These are phyloP conservation scores for Vitis hybrid DNA, from an alignment of 177 flowering plant genomes.

Conservation along the genomic window DNA sequence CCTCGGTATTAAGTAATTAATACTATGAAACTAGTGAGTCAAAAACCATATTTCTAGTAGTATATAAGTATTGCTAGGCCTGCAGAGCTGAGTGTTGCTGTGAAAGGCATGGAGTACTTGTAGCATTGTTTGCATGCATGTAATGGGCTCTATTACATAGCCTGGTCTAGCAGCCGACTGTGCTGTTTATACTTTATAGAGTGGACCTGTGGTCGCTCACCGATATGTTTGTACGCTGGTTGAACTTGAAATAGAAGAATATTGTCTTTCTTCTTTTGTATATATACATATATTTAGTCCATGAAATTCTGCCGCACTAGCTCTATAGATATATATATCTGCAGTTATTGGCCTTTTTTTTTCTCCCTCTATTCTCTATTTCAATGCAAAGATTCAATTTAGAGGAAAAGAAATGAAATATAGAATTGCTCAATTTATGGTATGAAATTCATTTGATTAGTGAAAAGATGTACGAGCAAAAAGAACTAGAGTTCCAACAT, in stretches of 20 bases:
- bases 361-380: background rate
- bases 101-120: background rate
- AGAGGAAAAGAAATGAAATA: background rate
- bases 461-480: no score
- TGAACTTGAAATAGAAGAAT: background rate
- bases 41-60: background rate
- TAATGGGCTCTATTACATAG: slow-evolving; percentile 1
- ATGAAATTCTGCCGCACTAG: no score
- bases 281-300: background rate
- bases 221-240: slow-evolving; percentile 1
- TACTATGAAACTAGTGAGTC: background rate
- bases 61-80: background rate
- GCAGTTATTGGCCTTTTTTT: background rate
- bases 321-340: no score
- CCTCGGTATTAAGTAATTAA: background rate
- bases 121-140: slow-evolving; percentile 7
- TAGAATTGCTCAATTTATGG: slow-evolving; percentile 2
- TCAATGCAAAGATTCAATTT: background rate
- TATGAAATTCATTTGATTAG: no score
- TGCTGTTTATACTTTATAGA: slow-evolving; percentile 6
- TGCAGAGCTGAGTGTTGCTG: background rate
- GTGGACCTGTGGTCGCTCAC: background rate
- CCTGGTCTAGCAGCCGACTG: background rate
- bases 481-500: background rate
- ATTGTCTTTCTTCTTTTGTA: background rate